phyloP scores from a whole-genome alignment of 164 flowering plant genomes.

The Kalanchoe fedtschenkoi region DNA sequence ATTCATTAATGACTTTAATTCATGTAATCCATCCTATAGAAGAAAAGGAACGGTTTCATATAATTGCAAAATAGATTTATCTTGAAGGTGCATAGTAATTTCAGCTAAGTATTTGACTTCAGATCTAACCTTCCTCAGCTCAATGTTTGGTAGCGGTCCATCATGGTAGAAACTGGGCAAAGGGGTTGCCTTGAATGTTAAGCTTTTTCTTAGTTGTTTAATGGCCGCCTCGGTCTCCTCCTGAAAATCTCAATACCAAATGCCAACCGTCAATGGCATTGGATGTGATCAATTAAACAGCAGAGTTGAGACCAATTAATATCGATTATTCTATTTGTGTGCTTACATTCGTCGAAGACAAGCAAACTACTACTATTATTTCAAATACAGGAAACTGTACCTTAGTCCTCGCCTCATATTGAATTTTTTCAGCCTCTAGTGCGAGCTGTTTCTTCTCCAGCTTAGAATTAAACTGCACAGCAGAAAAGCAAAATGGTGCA shows the following conservation, averaged over 20 bases:
- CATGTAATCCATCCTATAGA: background rate
- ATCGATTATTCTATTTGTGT: background rate
- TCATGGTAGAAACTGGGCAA: slow-evolving; percentile 44
- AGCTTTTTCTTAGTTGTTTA: slow-evolving; percentile 32
- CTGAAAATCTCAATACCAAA: slow-evolving; percentile 13
- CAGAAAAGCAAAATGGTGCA: background rate
- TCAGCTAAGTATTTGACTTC: background rate
- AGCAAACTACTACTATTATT: background rate
- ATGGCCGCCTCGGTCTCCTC: slow-evolving; percentile 35
- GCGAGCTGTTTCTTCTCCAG: slow-evolving; percentile 62
- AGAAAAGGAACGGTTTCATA: background rate
- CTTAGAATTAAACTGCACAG: slow-evolving; percentile 41
- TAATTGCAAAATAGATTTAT: background rate
- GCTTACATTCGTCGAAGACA: background rate
- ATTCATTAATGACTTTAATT: too few relatives aligned
- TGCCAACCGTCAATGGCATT: background rate
- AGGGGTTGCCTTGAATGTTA: slow-evolving; percentile 36
- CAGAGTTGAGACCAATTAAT: background rate
- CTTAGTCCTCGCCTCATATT: slow-evolving; percentile 54
- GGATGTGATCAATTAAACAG: background rate
- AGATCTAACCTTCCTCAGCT: slow-evolving; percentile 28
- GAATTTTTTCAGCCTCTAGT: slow-evolving; percentile 46
- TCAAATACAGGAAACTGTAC: slow-evolving; percentile 15
- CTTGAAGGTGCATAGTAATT: background rate
- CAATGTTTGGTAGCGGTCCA: slow-evolving; percentile 32